phyloP scores from a whole-genome alignment of 2,329 filamentous ascomycete species.

The Fragosphaeria purpurea region DNA sequence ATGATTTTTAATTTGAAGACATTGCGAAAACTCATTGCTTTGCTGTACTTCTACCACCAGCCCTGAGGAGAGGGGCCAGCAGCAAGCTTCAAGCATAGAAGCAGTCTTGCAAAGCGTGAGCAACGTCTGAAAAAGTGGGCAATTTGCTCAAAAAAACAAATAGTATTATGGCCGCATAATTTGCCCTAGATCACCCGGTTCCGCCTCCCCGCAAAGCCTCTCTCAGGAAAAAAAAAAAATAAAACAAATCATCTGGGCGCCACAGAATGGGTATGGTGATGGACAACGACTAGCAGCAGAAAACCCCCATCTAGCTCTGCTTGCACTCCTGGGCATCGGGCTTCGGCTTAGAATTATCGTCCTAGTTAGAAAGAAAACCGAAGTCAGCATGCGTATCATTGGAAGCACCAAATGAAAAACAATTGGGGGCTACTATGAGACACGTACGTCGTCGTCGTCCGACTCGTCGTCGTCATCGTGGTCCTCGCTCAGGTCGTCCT shows the following conservation, averaged over 20 bases:
- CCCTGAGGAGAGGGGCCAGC: no score
- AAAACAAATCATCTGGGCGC: neutral
- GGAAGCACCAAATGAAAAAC: no score
- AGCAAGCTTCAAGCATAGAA: no score
- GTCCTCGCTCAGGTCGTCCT: constrained; percentile 77
- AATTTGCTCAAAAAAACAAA: no score
- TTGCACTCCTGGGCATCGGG: constrained; percentile 94
- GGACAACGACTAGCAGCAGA: neutral
- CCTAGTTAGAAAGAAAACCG: constrained; percentile 36
- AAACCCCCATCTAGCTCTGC: constrained; percentile 56
- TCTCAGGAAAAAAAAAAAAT: neutral
- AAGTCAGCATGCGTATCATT: neutral
- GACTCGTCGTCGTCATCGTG: constrained; percentile 75
- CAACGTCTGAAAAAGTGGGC: no score
- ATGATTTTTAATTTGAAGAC: neutral
- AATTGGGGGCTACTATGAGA: neutral
- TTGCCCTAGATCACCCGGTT: no score
- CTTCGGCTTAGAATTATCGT: constrained; percentile 82
- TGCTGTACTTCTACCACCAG: no score
- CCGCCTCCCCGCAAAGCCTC: no score
- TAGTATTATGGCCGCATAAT: no score
- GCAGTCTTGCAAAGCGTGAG: no score
- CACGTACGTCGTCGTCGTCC: constrained; percentile 59
- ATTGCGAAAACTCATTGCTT: no score
- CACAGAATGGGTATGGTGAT: neutral